phyloP scores from a whole-genome alignment of 1,139 yeast species.

The Kurtzmaniella natalensis region DNA sequence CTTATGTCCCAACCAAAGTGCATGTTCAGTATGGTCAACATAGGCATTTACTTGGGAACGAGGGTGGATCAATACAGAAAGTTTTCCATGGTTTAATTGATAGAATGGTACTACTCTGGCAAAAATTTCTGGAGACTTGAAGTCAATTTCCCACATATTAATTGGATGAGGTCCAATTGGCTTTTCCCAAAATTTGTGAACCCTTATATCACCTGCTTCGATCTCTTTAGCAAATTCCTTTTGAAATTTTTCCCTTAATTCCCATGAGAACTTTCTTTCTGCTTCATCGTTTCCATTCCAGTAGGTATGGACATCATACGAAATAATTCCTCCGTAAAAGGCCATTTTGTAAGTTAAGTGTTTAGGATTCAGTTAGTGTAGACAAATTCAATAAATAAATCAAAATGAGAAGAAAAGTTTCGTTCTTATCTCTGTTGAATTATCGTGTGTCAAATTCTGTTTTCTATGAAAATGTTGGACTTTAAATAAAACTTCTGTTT shows the following conservation, averaged over 20 bases:
- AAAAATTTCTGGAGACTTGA: slow-evolving; percentile 28
- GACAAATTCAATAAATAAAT: too few species aligned
- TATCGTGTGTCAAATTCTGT: too few species aligned
- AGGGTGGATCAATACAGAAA: slow-evolving; percentile 55
- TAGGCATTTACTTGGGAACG: slow-evolving; percentile 36
- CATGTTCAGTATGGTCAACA: slow-evolving; percentile 48
- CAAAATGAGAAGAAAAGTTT: too few species aligned
- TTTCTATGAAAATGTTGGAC: too few species aligned
- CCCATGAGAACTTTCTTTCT: slow-evolving; percentile 32
- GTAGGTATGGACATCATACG: slow-evolving; percentile 56
- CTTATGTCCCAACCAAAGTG: slow-evolving; percentile 51
- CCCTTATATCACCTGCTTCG: slow-evolving; percentile 36
- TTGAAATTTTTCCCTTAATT: slow-evolving; percentile 37
- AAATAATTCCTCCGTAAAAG: slow-evolving; percentile 29
- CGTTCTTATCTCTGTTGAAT: too few species aligned
- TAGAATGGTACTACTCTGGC: slow-evolving; percentile 29
- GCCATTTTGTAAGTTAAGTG: slow-evolving; percentile 8
- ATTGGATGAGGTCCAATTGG: slow-evolving; percentile 59
- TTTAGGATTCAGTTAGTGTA: too few species aligned
- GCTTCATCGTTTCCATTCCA: slow-evolving; percentile 36
- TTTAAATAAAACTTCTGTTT: background rate
- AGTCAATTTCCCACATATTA: slow-evolving; percentile 41
- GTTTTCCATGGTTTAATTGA: slow-evolving; percentile 47
- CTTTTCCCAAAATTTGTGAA: slow-evolving; percentile 44
- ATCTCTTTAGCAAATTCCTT: slow-evolving; percentile 45